Conservation (phyloP, 371 early-diverging fungal genomes). For the Mucor circinelloides region DNA sequence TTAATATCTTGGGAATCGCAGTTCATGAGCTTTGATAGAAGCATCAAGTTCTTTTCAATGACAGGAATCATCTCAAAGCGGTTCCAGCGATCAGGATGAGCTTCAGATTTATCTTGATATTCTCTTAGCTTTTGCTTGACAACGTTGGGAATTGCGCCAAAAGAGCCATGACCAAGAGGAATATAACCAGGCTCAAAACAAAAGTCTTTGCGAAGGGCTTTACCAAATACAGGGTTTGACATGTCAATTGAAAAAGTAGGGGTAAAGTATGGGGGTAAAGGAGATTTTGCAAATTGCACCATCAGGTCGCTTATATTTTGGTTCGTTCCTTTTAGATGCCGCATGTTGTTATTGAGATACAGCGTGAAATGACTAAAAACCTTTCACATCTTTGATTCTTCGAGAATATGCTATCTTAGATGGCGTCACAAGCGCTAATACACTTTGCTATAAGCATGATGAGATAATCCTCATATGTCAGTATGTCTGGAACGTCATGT, state of each 20-base stretch:
- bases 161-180: slow-evolving; percentile 49
- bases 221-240: slow-evolving; percentile 32
- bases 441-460: no score
- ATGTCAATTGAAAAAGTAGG: not conserved
- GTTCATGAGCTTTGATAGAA: slow-evolving; percentile 25
- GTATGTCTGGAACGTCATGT: no score
- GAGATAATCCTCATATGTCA: no score
- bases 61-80: slow-evolving; percentile 11
- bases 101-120: slow-evolving; percentile 17
- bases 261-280: not conserved
- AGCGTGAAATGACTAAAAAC: no score
- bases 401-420: no score
- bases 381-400: no score
- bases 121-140: slow-evolving; percentile 8
- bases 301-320: not conserved
- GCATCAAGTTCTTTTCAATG: slow-evolving; percentile 4
- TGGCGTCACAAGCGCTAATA: no score
- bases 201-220: slow-evolving; percentile 45
- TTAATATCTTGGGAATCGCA: slow-evolving; percentile 40
- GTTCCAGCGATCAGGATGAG: slow-evolving; percentile 23
- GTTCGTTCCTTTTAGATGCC: not conserved
- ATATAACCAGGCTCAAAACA: slow-evolving; percentile 40
- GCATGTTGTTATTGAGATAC: not conserved
- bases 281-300: not conserved
- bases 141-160: slow-evolving; percentile 28